Evolutionary conservation across 345 rosid species (phyloP).

Genomic region (Eucalyptus guilfoylei): DNA sequence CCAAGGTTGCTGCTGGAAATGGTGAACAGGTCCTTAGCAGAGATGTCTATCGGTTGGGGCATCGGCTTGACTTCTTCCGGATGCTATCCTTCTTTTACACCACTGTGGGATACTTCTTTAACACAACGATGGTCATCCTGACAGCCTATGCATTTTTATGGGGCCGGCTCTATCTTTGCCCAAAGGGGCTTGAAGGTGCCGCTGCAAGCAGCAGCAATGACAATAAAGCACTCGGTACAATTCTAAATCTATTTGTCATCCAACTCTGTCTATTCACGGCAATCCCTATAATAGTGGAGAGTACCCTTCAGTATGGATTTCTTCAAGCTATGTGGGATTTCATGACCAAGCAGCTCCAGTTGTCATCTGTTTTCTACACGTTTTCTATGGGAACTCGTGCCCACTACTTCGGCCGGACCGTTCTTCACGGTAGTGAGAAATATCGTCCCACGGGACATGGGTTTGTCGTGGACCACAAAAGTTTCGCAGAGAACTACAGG

Average conservation of each 20-base stretch:
- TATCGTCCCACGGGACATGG: conserved; percentile 23
- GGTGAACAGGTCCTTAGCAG: background rate
- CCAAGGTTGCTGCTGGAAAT: background rate
- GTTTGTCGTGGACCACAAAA: conserved; percentile 19
- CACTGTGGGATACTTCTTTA: background rate
- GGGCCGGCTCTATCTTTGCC: background rate
- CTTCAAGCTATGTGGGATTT: conserved; percentile 26
- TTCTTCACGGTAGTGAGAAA: conserved; percentile 26
- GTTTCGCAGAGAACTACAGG: conserved; percentile 21
- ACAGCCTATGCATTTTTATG: background rate
- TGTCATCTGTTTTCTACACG: conserved; percentile 25
- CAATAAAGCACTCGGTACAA: background rate
- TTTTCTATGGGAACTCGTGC: conserved; percentile 34
- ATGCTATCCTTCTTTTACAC: background rate
- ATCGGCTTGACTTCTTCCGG: background rate
- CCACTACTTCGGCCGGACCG: conserved; percentile 20
- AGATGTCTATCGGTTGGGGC: background rate
- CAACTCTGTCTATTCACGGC: conserved; percentile 25
- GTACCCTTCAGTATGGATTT: conserved; percentile 20
- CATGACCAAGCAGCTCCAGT: conserved; percentile 25
- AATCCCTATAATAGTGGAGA: conserved; percentile 26
- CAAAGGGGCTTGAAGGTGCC: background rate
- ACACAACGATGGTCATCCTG: background rate
- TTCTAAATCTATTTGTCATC: background rate
- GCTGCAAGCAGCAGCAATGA: background rate